Percentiles rank a stretch among this genome's conserved stretches.
Conservation (phyloP, 2,329 filamentous ascomycete species). For the Colletotrichum sp. region DNA sequence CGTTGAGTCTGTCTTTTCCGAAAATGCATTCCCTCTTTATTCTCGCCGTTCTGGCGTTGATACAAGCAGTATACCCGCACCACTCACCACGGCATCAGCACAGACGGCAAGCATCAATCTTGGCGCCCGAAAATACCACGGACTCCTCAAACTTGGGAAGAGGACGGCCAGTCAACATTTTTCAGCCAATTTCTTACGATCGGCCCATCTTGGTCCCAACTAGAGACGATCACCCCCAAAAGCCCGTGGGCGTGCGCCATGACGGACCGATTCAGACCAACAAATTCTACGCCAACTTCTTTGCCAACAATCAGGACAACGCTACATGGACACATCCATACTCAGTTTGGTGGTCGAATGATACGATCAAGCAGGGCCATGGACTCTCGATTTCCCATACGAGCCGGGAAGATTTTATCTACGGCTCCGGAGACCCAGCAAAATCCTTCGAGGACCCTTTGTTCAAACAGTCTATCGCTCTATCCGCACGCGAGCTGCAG, state of each 20-base stretch:
- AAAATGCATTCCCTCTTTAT: neutral
- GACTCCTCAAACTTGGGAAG: neutral
- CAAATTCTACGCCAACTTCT: slow-evolving; percentile 76
- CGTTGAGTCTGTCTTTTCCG: neutral
- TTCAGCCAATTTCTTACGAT: neutral
- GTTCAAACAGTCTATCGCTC: slow-evolving; percentile 69
- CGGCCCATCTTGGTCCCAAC: neutral
- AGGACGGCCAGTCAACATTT: neutral
- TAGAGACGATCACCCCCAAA: slow-evolving; percentile 7
- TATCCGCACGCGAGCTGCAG: slow-evolving; percentile 74
- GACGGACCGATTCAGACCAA: slow-evolving; percentile 63
- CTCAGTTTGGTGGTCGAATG: slow-evolving; percentile 64
- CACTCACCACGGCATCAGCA: neutral
- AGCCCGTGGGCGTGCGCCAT: neutral
- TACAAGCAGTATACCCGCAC: neutral
- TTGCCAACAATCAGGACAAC: slow-evolving; percentile 68
- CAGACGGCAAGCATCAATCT: neutral
- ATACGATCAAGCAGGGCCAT: slow-evolving; percentile 43
- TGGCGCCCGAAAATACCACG: neutral
- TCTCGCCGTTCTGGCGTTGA: neutral
- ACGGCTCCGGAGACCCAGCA: slow-evolving; percentile 68
- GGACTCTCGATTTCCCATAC: slow-evolving; percentile 75
- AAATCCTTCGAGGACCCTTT: slow-evolving; percentile 38
- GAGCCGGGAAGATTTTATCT: slow-evolving; percentile 64
- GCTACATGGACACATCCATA: slow-evolving; percentile 74